Conservation (phyloP, 2,329 filamentous ascomycete genomes). For the Arthrobotrys conoides region DNA sequence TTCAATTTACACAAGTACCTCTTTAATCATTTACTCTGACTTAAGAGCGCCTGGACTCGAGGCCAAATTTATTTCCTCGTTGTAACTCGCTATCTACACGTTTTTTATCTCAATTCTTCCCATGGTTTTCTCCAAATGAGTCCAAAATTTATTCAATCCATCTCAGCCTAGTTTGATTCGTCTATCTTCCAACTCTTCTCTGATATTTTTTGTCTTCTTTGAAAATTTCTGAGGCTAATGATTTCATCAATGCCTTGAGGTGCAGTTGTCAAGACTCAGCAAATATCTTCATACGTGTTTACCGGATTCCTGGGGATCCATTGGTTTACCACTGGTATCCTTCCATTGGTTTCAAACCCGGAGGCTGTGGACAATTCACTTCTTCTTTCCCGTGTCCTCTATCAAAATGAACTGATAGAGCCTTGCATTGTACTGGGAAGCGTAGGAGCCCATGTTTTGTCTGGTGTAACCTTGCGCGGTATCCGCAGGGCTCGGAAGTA, state of each 20-base stretch:
- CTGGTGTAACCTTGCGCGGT: slow-evolving; percentile 82
- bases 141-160: no score
- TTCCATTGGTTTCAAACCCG: slow-evolving; percentile 82
- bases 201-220: no score
- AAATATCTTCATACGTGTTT: slow-evolving; percentile 89
- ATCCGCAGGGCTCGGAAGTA: slow-evolving; percentile 80
- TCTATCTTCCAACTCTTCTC: no score
- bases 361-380: slow-evolving; percentile 85
- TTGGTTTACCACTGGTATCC: slow-evolving; percentile 83
- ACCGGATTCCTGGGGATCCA: slow-evolving; percentile 82
- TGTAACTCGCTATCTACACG: no score
- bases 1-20: not conserved
- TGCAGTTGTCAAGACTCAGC: slow-evolving; percentile 81
- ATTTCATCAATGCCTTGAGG: not conserved
- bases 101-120: no score
- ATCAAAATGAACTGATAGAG: slow-evolving; percentile 83
- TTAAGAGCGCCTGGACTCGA: no score
- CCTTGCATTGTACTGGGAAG: slow-evolving; percentile 84
- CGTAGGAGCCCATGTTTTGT: slow-evolving; percentile 80
- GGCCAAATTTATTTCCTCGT: no score
- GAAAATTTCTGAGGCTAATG: not conserved
- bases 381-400: slow-evolving; percentile 90
- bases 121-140: no score
- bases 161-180: not conserved
- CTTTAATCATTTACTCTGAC: no score